Base-by-base conservation (phyloP, 192 early-diverging fungal species). In the Podila horticola region DNA sequence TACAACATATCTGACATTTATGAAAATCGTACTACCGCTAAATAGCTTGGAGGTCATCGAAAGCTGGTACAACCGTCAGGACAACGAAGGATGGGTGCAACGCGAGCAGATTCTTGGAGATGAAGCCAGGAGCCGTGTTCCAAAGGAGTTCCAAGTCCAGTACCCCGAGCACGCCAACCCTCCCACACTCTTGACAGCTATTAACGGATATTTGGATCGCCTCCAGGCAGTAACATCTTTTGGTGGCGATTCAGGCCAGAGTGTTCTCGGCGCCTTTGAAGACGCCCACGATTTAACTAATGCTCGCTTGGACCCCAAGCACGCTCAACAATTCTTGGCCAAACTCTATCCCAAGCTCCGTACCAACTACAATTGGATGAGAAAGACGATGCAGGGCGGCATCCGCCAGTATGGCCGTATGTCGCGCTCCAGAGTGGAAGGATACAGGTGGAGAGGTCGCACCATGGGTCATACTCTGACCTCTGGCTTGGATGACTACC, bases 401-500 rank as follows among this genome's bases (percentile, higher is more conserved):
- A 74, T 83, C 22, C 74, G 86, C 28, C 74, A 84, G 13, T 90
- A 83, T 38, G 86, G 87, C 3, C 83, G 90, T 4, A 64, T 66
- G 6, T 82, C 82, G 7, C 59, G 72, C 3, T 85, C 70, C 5
- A 81, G 75, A 49, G 69, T 74, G n/a, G 91, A 93, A 52, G 96
- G 91, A 5, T 99, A 94, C 86, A 84, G 95, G 17, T 99, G 97
- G 97, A 86, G 94, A 52, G 97, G 97, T 1, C 89, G 95, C 45
- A 94, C 93, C 4, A 85, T 83, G 26, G 87, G 88, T 38, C 97
- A 98, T 83, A 94, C 94, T 0, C 83, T 98, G 62, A 95, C 97
- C 0, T 95, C 93, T 30, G 97, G 97, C 9, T 79, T 98, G 38
- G 97, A 98, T 84, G 97, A 98, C 79, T 98, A 97, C 70, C 97